Evolutionary conservation across 768 basidiomycete genomes (phyloP).

Genomic region (Strobilomyces confusus): DNA sequence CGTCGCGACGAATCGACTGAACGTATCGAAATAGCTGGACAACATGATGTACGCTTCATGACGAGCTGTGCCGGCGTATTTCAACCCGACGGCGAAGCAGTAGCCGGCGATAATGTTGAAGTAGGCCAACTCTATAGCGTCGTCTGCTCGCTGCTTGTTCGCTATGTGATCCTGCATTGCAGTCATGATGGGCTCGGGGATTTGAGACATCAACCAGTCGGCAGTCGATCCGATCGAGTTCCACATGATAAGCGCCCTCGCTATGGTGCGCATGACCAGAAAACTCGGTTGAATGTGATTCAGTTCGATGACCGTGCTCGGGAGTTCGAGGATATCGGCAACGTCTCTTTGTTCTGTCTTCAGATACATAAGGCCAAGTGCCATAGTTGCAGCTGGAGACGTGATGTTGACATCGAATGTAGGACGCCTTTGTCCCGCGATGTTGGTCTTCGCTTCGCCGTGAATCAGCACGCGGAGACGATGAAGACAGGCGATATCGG

Average conservation of each 20-base stretch:
- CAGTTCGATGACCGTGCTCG: conserved; percentile 72
- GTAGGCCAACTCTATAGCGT: conserved; percentile 82
- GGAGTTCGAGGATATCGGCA: conserved; percentile 80
- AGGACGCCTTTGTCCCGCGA: conserved; percentile 35
- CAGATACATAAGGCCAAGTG: conserved; percentile 90
- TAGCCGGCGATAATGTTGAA: conserved; percentile 88
- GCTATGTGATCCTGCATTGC: conserved; percentile 52
- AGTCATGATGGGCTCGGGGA: conserved; percentile 63
- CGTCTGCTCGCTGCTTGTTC: conserved; percentile 49
- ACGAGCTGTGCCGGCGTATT: conserved; percentile 90
- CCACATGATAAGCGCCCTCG: conserved; percentile 84
- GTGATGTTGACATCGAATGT: conserved; percentile 86
- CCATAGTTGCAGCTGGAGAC: conserved; percentile 86
- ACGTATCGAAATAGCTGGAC: conserved; percentile 76
- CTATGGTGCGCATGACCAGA: conserved; percentile 75
- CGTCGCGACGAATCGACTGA: conserved; percentile 65
- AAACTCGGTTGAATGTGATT: conserved; percentile 88
- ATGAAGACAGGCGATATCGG: conserved; percentile 66
- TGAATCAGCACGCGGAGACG: conserved; percentile 73
- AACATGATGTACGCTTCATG: conserved; percentile 85
- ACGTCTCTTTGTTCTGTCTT: conserved; percentile 80
- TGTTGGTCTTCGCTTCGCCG: conserved; percentile 52
- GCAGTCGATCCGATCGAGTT: conserved; percentile 63
- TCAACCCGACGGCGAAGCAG: conserved; percentile 88
- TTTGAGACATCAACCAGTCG: conserved; percentile 68